Base-by-base conservation (phyloP, 495 filamentous ascomycete species). In the Hyaloscypha finlandica region DNA sequence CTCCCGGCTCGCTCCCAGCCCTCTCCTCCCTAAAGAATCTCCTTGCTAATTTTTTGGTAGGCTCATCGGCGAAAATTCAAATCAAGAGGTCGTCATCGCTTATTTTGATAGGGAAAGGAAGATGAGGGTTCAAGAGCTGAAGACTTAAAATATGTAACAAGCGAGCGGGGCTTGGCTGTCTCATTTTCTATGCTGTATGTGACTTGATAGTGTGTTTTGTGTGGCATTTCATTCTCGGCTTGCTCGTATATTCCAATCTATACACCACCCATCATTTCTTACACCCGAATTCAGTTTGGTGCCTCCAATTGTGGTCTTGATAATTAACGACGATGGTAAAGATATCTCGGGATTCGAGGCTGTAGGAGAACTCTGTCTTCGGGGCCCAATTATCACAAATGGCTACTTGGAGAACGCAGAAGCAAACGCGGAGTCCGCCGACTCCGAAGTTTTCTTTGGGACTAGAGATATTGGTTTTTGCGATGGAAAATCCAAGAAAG, bases 291-390 rank as follows among this genome's bases (percentile, higher is more conserved):
- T 37, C 11, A 37, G 33, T 37, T 11, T 37, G 4, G 33, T 37
- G 11, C 33, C 33, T 37, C 33, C 33, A 11, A 37, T 37, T 37
- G 33, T 37, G 33, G 33, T 37, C 33, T 11, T 37, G 33, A 37
- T 37, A 11, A 37, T 37, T 11, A 37, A 37, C 32, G 75, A 80
- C 6, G 76, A 81, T 59, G 79, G 72, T 22, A 67, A 64, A 1
- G 77, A 75, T 19, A 81, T 85, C 25, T 62, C 78, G n/a, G 80
- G 74, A 2, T 74, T 70, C 3, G 80, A 79, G 52, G 64, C 77
- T 69, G 81, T 79, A 11, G 91, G 91, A 20, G 91, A 94, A 77
- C 73, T 93, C 12, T 90, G 85, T 81, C 75, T 92, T 6, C 80
- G 85, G 3, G 88, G 85, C 1, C 91, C 87, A 4, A 90, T 85